Percentiles rank a stretch among this genome's conserved stretches.
These are phyloP conservation scores for Globisporangium barbulae DNA, from an alignment of 352 stramenopile genomes.

Conservation along the genomic window DNA sequence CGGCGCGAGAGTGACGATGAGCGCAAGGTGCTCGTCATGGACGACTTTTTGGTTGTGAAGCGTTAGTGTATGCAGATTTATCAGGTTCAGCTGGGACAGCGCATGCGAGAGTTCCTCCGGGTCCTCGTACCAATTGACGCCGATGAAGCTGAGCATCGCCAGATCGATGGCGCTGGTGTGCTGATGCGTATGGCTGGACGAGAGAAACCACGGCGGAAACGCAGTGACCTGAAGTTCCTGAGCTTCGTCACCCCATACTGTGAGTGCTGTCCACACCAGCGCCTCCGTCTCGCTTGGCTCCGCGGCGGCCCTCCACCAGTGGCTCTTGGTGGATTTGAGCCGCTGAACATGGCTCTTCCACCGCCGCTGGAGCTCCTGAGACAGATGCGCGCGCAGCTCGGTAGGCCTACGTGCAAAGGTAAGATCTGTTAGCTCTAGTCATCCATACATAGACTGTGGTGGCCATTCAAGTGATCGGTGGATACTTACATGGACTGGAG, in stretches of 20 bases:
- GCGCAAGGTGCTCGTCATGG: constrained; percentile 5
- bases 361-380: constrained; percentile 2
- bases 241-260: neutral
- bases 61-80: constrained; percentile 1
- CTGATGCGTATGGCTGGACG: neutral
- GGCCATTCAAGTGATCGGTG: neutral
- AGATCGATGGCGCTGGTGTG: neutral
- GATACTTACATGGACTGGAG: constrained; percentile 8
- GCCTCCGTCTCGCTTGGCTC: constrained; percentile 1
- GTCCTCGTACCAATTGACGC: constrained; percentile 11
- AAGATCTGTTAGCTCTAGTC: neutral
- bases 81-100: neutral
- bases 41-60: constrained; percentile 11
- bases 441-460: neutral
- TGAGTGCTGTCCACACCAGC: constrained; percentile 4
- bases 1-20: constrained; percentile 2
- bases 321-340: constrained; percentile 1
- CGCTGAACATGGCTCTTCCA: constrained; percentile 1
- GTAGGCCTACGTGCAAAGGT: neutral
- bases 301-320: constrained; percentile 4
- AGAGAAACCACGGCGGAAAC: constrained; percentile 14
- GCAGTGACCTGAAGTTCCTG: constrained; percentile 6
- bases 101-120: neutral
- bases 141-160: constrained; percentile 3
- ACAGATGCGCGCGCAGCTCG: constrained; percentile 7